Conservation (phyloP, 2,329 filamentous ascomycete genomes). For the Microcyclospora pomicola region DNA sequence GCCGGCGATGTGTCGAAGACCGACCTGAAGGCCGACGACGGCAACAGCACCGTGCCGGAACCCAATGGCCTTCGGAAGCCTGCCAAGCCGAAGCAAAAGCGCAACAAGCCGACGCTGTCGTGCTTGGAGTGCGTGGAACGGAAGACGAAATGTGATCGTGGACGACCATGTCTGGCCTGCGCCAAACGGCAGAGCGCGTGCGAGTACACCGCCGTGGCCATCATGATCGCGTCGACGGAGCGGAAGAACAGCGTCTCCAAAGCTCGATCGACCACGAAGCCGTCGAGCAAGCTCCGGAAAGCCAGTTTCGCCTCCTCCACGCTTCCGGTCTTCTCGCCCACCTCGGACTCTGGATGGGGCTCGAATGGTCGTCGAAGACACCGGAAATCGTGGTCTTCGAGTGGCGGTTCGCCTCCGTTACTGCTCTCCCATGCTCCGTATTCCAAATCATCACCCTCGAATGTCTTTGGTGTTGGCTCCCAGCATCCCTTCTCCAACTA, state of each 20-base stretch:
- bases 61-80: background rate
- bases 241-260: conserved; percentile 13
- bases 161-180: conserved; percentile 47
- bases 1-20: too few relatives aligned
- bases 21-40: too few relatives aligned
- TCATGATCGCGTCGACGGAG: conserved; percentile 49
- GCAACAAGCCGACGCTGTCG: conserved; percentile 70
- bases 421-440: conserved; percentile 62
- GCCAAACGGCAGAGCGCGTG: conserved; percentile 66
- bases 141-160: conserved; percentile 74
- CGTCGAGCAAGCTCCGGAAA: conserved; percentile 22
- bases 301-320: conserved; percentile 10
- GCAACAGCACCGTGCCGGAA: too few relatives aligned
- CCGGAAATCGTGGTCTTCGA: conserved; percentile 8
- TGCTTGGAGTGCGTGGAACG: conserved; percentile 69
- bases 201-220: conserved; percentile 62
- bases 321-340: conserved; percentile 8
- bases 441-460: conserved; percentile 55
- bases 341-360: conserved; percentile 17
- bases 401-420: conserved; percentile 24
- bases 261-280: conserved; percentile 21
- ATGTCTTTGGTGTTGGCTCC: conserved; percentile 67
- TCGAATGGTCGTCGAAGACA: conserved; percentile 7
- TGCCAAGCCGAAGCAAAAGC: conserved; percentile 50
- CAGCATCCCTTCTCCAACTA: conserved; percentile 74